Evolutionary conservation across 75 land plant species (phyloP).

Genomic region (Selaginella moellendorffii): DNA sequence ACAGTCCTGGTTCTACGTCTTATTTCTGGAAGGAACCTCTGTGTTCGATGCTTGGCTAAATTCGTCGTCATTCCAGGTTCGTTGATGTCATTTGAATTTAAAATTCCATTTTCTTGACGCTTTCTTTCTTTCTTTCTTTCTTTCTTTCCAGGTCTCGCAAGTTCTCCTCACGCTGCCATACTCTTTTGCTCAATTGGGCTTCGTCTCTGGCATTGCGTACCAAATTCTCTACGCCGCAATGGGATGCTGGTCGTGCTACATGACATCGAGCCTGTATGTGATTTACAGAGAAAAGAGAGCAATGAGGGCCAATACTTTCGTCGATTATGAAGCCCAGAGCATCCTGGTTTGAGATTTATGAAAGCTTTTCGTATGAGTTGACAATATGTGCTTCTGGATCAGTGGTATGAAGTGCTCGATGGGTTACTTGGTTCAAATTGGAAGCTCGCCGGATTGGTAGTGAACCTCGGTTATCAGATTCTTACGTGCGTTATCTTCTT

Average conservation of each 20-base stretch:
- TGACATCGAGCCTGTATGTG: neutral
- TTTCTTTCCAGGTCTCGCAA: neutral
- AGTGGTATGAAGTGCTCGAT: neutral
- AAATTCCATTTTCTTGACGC: neutral
- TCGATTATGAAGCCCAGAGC: neutral
- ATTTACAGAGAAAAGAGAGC: neutral
- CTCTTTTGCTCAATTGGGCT: slow-evolving; percentile 6
- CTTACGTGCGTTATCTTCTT: neutral
- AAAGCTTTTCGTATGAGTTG: neutral
- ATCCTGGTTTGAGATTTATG: neutral
- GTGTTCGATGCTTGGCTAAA: slow-evolving; percentile 3
- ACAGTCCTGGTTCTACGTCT: neutral
- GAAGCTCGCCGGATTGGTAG: neutral
- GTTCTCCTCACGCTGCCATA: neutral
- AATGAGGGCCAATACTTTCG: neutral
- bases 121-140: neutral
- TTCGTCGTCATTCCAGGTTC: neutral
- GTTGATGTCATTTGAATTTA: neutral
- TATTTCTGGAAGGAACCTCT: neutral
- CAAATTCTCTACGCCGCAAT: slow-evolving; percentile 1
- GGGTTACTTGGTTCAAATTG: neutral
- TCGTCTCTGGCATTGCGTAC: neutral
- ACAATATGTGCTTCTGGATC: neutral
- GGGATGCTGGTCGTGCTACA: slow-evolving; percentile 9
- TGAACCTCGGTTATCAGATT: neutral